Base-by-base conservation (phyloP, 1,139 yeast species). In the Saccharomycopsis crataegensis region DNA sequence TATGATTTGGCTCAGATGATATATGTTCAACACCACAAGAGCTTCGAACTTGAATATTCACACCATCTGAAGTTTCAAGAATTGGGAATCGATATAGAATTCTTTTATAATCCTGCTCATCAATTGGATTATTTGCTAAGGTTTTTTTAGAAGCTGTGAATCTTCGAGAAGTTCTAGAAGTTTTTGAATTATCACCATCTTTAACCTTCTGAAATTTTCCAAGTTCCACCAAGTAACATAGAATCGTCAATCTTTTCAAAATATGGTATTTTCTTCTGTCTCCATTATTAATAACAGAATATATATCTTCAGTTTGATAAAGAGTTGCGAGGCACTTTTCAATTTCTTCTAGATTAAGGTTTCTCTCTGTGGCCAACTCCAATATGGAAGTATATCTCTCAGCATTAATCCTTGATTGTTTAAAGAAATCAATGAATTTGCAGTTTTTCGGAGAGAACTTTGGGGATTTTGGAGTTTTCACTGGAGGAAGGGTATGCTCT, bases 11-110 rank as follows among this genome's bases (percentile, higher is more conserved):
- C 33, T 8, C 28, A 8, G 22, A 7, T n/a, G 41, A 28, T 8
- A 43, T 42, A 22, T 33, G n/a, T 32, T 52, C 55, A 22, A 17
- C 43, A 8, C 55, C 55, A 40, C 55, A 51, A 14, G 57, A 54
- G 32, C 49, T 47, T 36, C 46, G 48, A 14, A 54, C 46, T 42
- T 54, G 54, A 17, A 51, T 22, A 33, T 32, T 28, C 11, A 50
- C 14, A 5, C 54, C 54, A 16, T 44, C 41, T 8, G n/a, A 11
- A 14, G 40, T 48, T 36, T 54, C 54, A 14, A 50, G 12, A 8
- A 54, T 9, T 36, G 57, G 57, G 33, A 52, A 45, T n/a, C 46
- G 50, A 11, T 38, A 34, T 37, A 44, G 34, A 9, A 52, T 14
- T 12, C 33, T 52, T 14, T 38, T 36, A 33, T 17, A 49, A 31